Conservation (phyloP, 331 rosid genomes). For the Phaseolus coccineus region DNA sequence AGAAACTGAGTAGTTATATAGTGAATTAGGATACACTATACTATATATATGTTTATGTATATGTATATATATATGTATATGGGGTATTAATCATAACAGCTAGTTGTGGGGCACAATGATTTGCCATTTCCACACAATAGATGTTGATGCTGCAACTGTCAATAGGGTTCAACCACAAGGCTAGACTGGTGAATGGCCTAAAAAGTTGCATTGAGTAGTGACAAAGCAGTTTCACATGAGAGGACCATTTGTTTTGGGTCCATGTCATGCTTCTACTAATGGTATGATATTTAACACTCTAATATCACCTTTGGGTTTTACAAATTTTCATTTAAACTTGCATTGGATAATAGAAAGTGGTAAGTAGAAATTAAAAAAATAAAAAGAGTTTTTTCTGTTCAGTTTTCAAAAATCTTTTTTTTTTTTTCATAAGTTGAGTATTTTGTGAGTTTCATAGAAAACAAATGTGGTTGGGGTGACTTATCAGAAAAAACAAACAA, state of each 20-base stretch:
- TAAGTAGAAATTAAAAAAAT: too few species aligned
- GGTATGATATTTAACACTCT: background rate
- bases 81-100: constrained; percentile 33
- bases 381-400: too few species aligned
- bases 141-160: constrained; percentile 43
- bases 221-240: constrained; percentile 36
- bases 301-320: background rate
- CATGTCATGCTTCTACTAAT: background rate
- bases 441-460: too few species aligned
- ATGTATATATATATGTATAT: too few species aligned
- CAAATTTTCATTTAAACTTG: too few species aligned
- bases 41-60: too few species aligned
- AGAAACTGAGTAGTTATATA: background rate
- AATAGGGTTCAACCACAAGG: constrained; percentile 14
- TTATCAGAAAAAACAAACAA: too few species aligned
- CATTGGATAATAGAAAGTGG: too few species aligned
- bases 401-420: too few species aligned
- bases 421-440: too few species aligned
- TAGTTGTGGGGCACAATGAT: constrained; percentile 43
- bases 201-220: background rate
- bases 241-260: background rate
- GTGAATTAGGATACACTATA: too few species aligned
- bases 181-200: background rate
- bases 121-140: constrained; percentile 23
- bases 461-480: too few species aligned